These are phyloP conservation scores for Amanita pseudoporphyria DNA, from an alignment of 768 basidiomycete species.

Conservation along the genomic window DNA sequence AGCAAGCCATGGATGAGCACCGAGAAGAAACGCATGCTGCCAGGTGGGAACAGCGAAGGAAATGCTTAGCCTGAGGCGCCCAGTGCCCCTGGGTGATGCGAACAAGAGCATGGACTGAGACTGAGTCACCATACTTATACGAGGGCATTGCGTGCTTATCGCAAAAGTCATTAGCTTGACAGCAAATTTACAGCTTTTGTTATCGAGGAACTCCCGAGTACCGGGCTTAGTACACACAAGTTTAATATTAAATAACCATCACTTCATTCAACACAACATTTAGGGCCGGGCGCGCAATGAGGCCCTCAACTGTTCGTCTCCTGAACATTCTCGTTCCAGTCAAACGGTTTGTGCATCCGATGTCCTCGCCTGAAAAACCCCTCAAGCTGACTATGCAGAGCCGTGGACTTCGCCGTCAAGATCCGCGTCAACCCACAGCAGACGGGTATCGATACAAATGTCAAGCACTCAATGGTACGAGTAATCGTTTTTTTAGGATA, in stretches of 20 bases:
- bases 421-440: constrained; percentile 94
- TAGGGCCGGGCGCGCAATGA: too few species aligned
- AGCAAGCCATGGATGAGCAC: neutral
- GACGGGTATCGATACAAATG: constrained; percentile 92
- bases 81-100: too few species aligned
- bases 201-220: too few species aligned
- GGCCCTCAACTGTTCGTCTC: constrained; percentile 58
- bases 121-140: too few species aligned
- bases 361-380: neutral
- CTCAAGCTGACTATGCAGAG: constrained; percentile 31
- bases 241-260: too few species aligned
- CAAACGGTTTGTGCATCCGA: constrained; percentile 53
- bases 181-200: neutral
- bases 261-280: too few species aligned
- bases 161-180: too few species aligned
- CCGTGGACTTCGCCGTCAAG: constrained; percentile 97
- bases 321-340: constrained; percentile 92
- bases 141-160: too few species aligned
- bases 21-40: neutral
- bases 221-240: too few species aligned
- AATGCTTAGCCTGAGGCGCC: too few species aligned
- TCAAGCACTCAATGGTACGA: constrained; percentile 97
- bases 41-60: neutral
- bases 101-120: too few species aligned
- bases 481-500: neutral